Conservation (phyloP, 2,329 filamentous ascomycete species). For the Colletotrichum gigasporum region DNA sequence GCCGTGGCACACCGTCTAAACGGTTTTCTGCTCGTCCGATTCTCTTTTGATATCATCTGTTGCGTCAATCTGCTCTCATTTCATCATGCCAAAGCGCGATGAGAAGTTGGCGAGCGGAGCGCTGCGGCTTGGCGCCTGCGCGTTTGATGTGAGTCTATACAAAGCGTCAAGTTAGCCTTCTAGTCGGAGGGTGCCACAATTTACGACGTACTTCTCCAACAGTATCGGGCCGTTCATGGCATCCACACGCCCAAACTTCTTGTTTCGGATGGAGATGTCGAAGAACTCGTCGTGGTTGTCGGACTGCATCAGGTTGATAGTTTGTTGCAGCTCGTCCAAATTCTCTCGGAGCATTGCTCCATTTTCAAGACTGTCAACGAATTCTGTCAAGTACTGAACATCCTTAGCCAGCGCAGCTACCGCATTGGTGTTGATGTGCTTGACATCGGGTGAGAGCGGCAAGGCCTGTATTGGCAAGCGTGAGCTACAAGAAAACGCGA, state of each 20-base stretch:
- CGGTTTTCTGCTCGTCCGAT: background rate
- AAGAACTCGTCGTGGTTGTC: constrained; percentile 98
- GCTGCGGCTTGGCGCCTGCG: constrained; percentile 66
- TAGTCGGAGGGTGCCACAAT: background rate
- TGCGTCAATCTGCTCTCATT: constrained; percentile 39
- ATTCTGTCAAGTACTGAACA: constrained; percentile 83
- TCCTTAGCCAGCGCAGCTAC: constrained; percentile 84
- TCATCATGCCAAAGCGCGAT: constrained; percentile 76
- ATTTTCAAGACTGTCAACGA: constrained; percentile 88
- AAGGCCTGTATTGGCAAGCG: constrained; percentile 63
- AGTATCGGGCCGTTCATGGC: constrained; percentile 87
- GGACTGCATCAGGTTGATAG: constrained; percentile 84
- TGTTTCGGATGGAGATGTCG: constrained; percentile 88
- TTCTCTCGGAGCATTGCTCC: constrained; percentile 87
- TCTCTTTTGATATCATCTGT: no score
- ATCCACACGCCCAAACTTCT: constrained; percentile 93
- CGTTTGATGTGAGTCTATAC: constrained; percentile 69
- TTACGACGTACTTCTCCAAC: constrained; percentile 80
- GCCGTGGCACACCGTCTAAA: background rate
- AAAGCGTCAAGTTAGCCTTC: constrained; percentile 36
- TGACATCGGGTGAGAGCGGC: constrained; percentile 81
- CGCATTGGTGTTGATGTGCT: constrained; percentile 86
- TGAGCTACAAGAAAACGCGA: background rate
- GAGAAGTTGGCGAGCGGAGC: constrained; percentile 77
- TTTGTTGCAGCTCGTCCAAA: constrained; percentile 92